phyloP scores from a whole-genome alignment of 2,329 filamentous ascomycete genomes.

The Dothiorella sarmentorum region DNA sequence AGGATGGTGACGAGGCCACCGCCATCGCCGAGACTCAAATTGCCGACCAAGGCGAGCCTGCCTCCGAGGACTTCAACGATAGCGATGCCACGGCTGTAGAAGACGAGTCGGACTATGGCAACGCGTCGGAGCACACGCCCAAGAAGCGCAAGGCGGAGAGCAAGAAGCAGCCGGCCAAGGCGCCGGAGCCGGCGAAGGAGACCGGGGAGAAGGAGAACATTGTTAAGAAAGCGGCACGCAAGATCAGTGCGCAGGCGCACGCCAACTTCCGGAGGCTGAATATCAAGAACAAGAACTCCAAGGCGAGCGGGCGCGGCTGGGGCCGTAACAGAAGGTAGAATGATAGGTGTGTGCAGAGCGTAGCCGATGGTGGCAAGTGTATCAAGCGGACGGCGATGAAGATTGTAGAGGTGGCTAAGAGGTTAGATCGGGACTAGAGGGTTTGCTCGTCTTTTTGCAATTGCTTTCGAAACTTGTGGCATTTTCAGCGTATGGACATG shows the following conservation, averaged over 20 bases:
- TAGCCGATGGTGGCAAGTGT: too few relatives aligned
- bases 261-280: constrained; percentile 49
- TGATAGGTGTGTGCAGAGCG: too few relatives aligned
- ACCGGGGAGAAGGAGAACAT: constrained; percentile 26
- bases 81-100: constrained; percentile 34
- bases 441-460: too few relatives aligned
- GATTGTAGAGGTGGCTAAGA: too few relatives aligned
- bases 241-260: constrained; percentile 46
- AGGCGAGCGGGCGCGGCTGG: constrained; percentile 9
- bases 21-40: constrained; percentile 43
- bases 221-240: constrained; percentile 40
- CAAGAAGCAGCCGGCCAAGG: constrained; percentile 17
- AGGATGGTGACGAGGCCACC: constrained; percentile 26
- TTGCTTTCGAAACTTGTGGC: too few relatives aligned
- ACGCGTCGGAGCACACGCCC: constrained; percentile 20
- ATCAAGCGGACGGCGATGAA: too few relatives aligned
- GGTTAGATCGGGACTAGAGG: too few relatives aligned
- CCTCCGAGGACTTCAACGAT: constrained; percentile 18
- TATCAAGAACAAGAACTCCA: constrained; percentile 45
- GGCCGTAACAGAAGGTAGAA: constrained; percentile 12
- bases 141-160: background rate
- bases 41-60: constrained; percentile 24
- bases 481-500: too few relatives aligned
- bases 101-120: constrained; percentile 33
- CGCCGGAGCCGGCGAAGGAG: constrained; percentile 27